Base-by-base conservation (phyloP, 805 yeast genomes). In the Wickerhamiella nectarea region DNA sequence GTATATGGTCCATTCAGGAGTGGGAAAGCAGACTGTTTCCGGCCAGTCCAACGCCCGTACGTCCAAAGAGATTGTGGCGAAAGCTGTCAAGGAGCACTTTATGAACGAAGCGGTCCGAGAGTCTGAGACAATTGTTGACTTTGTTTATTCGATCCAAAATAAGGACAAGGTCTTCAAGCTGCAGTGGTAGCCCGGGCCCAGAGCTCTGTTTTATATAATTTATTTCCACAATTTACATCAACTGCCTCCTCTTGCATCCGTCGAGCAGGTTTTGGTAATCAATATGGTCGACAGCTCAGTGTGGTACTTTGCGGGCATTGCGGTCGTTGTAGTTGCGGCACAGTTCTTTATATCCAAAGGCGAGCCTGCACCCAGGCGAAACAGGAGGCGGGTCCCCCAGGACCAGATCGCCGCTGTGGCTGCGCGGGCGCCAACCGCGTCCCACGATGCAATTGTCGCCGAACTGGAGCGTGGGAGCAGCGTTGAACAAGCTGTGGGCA, bases 341-440 rank as follows among this genome's bases (percentile, higher is more conserved):
- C 37, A 49, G 41, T 49, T 41, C 46, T 25, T 47, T 17, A 31
- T 52, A 43, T 21, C 24, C 31, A 28, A 28, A 5, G 17, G 10
- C 19, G 19, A 29, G 12, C 28, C n/a, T 28, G 43, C 22, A 18
- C 35, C 33, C 22, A 34, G 34, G 31, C 33, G 33, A 20, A 35
- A 25, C 31, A 15, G 38, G 38, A 12, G 39, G 35, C 38, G 41
- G 18, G 64, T 64, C 14, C 61, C 61, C 9, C 56, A 56, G 11
- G 59, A 49, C 37, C 89, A 89, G 97, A 69, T 89, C 36, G 91
- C 80, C 50, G 78, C 82, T 0, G 95, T 89, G 2, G 81, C 76
- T 52, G 76, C 85, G 34, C 67, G 89, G 44, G 94, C 86, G 0
- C 95, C 96, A 3, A 67, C 68, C 17, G 63, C 83, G 25, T 68